Conservation (phyloP, 352 stramenopile species). For the Discostella stelligera region DNA sequence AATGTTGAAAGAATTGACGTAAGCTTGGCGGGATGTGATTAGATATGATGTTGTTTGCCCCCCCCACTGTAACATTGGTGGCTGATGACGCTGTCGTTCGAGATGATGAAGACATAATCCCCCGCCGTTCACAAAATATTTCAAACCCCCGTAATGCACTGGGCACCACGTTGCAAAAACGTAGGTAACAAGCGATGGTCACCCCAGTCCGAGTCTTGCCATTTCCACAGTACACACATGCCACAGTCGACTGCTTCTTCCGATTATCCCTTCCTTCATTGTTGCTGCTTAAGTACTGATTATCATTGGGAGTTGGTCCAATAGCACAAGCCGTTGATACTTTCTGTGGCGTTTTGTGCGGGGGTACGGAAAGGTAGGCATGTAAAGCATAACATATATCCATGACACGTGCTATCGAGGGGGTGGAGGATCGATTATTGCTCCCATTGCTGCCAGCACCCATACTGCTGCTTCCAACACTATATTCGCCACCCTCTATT, state of each 20-base stretch:
- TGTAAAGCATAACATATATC: slow-evolving; percentile 90
- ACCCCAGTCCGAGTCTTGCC: slow-evolving; percentile 92
- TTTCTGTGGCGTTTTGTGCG: slow-evolving; percentile 59
- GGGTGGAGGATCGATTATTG: slow-evolving; percentile 42
- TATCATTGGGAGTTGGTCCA: not conserved
- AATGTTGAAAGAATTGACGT: slow-evolving; percentile 78
- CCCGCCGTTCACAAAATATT: slow-evolving; percentile 84
- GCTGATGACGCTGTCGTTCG: not conserved
- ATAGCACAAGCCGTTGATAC: not conserved
- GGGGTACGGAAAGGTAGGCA: slow-evolving; percentile 87
- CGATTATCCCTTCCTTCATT: not conserved
- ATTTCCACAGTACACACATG: slow-evolving; percentile 88
- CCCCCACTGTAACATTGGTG: slow-evolving; percentile 19
- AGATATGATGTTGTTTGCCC: slow-evolving; percentile 23
- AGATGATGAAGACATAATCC: slow-evolving; percentile 38
- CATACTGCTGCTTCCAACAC: too few species aligned
- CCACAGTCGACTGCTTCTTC: slow-evolving; percentile 59
- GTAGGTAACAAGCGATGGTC: slow-evolving; percentile 90
- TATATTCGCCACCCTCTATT: not conserved
- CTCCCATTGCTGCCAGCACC: not conserved
- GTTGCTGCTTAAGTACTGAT: not conserved
- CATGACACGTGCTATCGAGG: slow-evolving; percentile 77
- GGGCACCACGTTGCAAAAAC: slow-evolving; percentile 81
- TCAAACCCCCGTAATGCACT: slow-evolving; percentile 86
- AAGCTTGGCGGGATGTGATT: slow-evolving; percentile 74